Base-by-base conservation (phyloP, 164 flowering plant genomes). In the Paratinospora sagittata region DNA sequence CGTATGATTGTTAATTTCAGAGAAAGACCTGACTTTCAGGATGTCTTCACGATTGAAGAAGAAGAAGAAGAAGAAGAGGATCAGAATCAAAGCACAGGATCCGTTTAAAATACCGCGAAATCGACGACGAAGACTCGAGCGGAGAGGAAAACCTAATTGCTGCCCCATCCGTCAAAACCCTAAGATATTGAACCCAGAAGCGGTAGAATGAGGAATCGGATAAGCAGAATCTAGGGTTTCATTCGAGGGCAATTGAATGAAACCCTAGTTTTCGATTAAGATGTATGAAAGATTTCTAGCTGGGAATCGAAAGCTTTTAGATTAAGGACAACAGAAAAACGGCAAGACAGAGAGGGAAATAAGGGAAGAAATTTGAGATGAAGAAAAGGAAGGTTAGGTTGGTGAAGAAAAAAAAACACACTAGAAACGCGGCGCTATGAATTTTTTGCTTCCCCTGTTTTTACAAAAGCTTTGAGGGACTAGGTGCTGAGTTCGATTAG, bases 101-200 rank as follows among this genome's bases (percentile, higher is more conserved):
- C 82, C 83, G 83, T 85, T 89, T 72, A 89, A 83, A 68, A 82
- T 34, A 64, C 88, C 82, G 12, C 87, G 88, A 78, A 76, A 79
- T 23, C 67, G 77, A 70, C 74, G 58, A 6, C 73, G 58, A 6
- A 71, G 66, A 72, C 41, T 83, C n/a, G 67, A 17, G 49, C 70
- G 52, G 41, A 14, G 37, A 34, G 21, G 4, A 23, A 60, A 62
- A 12, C 73, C 55, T 27, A 61, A 66, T 7, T 23, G 34, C 64
- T 37, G 41, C 21, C n/a, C 74, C 85, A 82, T 84, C 58, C 65
- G 37, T 36, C 47, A 3, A 65, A 41, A 34, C 43, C 67, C 36
- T 30, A 65, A 68, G 36, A 72, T n/a, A n/a, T n/a, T n/a, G 16
- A 24, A 57, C 2, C n/a, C n/a, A n/a, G n/a, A n/a, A n/a, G n/a